Percentiles rank a stretch among this genome's conserved stretches.
Evolutionary conservation across 768 basidiomycete genomes (phyloP).

Genomic region (Gloeophyllum trabeum): DNA sequence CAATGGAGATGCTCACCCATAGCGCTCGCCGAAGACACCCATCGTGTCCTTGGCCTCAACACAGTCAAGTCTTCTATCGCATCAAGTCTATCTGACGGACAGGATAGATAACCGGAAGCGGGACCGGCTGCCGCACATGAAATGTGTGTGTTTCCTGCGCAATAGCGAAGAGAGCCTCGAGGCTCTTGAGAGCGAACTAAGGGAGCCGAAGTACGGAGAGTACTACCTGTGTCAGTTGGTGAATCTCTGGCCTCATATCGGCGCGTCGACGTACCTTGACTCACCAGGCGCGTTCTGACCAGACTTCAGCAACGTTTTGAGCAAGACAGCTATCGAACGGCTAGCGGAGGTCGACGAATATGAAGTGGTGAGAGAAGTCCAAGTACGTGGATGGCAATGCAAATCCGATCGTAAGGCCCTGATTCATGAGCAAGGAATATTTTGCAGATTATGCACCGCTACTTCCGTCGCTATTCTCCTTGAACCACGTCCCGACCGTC

Average conservation of each 20-base stretch:
- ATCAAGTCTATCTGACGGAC: conserved; percentile 97
- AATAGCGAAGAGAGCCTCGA: conserved; percentile 74
- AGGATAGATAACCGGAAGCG: conserved; percentile 90
- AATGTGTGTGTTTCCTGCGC: conserved; percentile 91
- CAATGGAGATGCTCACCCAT: conserved; percentile 2
- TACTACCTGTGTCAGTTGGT: conserved; percentile 99
- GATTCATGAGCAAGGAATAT: conserved; percentile 59
- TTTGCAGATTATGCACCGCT: conserved; percentile 94
- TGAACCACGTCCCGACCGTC: conserved; percentile 62
- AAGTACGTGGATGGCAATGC: conserved; percentile 39
- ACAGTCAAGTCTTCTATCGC: conserved; percentile 84
- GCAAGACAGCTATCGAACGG: conserved; percentile 83
- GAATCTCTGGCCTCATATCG: conserved; percentile 25
- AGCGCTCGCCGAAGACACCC: conserved; percentile 56
- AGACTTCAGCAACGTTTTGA: conserved; percentile 96
- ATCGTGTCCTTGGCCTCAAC: conserved; percentile 93
- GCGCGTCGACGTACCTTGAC: conserved; percentile 2
- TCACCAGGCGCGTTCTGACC: conserved; percentile 2
- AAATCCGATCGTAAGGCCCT: conserved; percentile 2
- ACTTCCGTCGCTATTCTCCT: conserved; percentile 75
- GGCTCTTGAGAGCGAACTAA: conserved; percentile 74
- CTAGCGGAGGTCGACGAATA: conserved; percentile 92
- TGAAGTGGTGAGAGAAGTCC: conserved; percentile 93
- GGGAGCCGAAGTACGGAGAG: conserved; percentile 90
- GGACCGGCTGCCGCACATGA: conserved; percentile 92